phyloP scores from a whole-genome alignment of 202 grass and related monocot species.

The Setaria viridis region DNA sequence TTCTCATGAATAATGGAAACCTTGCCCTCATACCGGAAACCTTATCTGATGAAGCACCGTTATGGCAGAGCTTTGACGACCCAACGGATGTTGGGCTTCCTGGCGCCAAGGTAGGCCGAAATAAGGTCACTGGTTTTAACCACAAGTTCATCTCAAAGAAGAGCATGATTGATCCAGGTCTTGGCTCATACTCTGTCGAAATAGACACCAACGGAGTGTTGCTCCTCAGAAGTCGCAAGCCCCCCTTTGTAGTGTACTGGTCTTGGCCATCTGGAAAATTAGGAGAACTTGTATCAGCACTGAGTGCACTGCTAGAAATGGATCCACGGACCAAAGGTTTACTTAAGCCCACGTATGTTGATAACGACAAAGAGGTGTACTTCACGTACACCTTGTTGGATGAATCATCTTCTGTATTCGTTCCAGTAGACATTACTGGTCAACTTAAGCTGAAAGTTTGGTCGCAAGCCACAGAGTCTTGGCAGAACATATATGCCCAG shows the following conservation, averaged over 20 bases:
- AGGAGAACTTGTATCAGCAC: background rate
- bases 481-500: background rate
- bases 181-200: background rate
- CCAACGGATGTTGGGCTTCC: background rate
- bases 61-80: slow-evolving; percentile 20
- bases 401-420: background rate
- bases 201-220: background rate
- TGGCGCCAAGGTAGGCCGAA: background rate
- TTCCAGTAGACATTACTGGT: background rate
- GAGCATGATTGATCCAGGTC: background rate
- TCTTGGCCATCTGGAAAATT: slow-evolving; percentile 16
- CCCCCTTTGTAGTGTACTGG: background rate
- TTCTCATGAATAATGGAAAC: slow-evolving; percentile 13
- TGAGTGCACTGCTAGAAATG: background rate
- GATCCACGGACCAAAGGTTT: slow-evolving; percentile 1
- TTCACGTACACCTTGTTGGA: background rate
- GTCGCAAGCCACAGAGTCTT: slow-evolving; percentile 3
- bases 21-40: background rate
- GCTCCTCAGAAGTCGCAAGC: background rate
- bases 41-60: background rate
- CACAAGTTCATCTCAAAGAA: background rate
- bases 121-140: background rate
- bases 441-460: slow-evolving; percentile 26
- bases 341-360: background rate
- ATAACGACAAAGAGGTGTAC: background rate